A percentile compares a stretch with the other conserved stretches of the same genome.
Evolutionary conservation across 2,329 filamentous ascomycete genomes (phyloP).

Genomic region (Penicillium sp.): DNA sequence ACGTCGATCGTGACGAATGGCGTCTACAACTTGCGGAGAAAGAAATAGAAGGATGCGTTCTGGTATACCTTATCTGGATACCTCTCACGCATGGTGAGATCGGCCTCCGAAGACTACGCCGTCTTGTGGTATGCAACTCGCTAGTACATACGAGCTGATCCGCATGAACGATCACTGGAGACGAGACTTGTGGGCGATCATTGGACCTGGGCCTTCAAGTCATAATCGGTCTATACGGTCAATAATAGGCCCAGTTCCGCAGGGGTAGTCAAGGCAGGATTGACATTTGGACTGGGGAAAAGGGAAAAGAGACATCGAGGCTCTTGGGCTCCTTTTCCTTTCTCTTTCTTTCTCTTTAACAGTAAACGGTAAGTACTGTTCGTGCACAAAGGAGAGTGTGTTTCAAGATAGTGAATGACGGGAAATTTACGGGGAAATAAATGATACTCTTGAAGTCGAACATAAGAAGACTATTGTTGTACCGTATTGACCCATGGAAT

Average conservation of each 20-base stretch:
- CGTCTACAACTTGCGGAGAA: no score
- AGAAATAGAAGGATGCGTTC: neutral
- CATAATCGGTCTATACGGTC: neutral
- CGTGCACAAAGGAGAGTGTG: neutral
- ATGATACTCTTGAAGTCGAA: neutral
- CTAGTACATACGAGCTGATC: neutral
- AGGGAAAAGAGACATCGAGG: conserved; percentile 1
- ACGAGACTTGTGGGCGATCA: neutral
- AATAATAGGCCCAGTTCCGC: conserved; percentile 2
- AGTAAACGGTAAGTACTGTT: neutral
- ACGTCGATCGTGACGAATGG: conserved; percentile 3
- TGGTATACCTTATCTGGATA: neutral
- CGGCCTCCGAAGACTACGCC: neutral
- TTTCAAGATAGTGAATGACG: neutral
- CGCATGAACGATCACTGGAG: neutral
- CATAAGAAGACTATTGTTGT: neutral
- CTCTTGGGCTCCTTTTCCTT: neutral
- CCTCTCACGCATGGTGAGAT: neutral
- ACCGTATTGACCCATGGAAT: neutral
- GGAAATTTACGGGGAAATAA: neutral
- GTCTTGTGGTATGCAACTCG: neutral
- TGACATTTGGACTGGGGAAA: conserved; percentile 6
- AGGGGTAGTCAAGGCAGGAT: neutral
- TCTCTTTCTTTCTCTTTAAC: neutral
- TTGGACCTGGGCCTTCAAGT: neutral